These are phyloP conservation scores for Neonectria neomacrospora DNA, from an alignment of 2,329 filamentous ascomycete species.

Conservation along the genomic window DNA sequence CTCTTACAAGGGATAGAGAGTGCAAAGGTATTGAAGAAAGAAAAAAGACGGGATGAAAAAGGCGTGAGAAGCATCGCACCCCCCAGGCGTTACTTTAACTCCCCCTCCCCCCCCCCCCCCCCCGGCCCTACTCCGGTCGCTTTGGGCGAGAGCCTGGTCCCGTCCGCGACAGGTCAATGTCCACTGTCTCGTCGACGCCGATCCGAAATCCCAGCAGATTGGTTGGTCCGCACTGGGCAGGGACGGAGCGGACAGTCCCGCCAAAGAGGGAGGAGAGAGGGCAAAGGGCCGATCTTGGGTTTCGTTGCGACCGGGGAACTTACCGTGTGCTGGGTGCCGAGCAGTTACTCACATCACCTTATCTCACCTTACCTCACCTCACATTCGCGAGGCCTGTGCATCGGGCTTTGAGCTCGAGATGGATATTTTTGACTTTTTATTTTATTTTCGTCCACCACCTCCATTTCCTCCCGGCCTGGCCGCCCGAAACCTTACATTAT, in stretches of 20 bases:
- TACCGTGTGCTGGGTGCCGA: neutral
- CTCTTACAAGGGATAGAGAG: neutral
- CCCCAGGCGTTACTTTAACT: slow-evolving; percentile 35
- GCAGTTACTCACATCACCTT: neutral
- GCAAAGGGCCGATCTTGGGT: slow-evolving; percentile 24
- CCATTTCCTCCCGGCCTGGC: neutral
- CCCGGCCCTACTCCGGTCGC: slow-evolving; percentile 46
- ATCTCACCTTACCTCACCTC: slow-evolving; percentile 5
- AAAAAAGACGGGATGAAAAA: slow-evolving; percentile 19
- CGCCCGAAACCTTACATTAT: slow-evolving; percentile 8
- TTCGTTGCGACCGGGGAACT: neutral
- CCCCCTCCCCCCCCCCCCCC: slow-evolving; percentile 26
- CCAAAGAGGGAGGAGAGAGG: slow-evolving; percentile 13
- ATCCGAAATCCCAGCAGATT: slow-evolving; percentile 38
- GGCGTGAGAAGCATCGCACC: neutral
- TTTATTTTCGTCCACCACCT: slow-evolving; percentile 15
- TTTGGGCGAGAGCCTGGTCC: slow-evolving; percentile 35
- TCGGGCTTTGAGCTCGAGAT: neutral
- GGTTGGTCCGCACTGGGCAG: slow-evolving; percentile 34
- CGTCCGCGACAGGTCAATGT: slow-evolving; percentile 38
- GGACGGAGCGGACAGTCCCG: slow-evolving; percentile 5
- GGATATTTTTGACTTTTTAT: too few species aligned
- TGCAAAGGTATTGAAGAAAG: slow-evolving; percentile 9
- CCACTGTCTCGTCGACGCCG: slow-evolving; percentile 47
- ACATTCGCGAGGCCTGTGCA: neutral